Percentiles rank a stretch among this genome's conserved stretches.
Evolutionary conservation across 176 grass and related monocot species (phyloP).

Genomic region (Pharus latifolius): DNA sequence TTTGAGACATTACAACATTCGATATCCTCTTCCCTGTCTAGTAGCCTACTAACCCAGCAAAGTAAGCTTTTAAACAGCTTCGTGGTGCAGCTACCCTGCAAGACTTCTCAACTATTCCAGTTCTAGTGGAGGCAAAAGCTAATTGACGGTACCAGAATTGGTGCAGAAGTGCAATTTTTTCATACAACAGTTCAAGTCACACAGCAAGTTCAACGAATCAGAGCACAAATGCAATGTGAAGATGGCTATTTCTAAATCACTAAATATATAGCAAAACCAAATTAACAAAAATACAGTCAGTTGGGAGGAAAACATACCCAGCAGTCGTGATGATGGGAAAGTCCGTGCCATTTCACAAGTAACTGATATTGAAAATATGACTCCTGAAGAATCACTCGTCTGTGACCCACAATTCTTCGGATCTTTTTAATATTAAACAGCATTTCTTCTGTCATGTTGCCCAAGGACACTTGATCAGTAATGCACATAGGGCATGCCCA

Average conservation of each 20-base stretch:
- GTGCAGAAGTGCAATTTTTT: not conserved
- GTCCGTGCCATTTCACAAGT: conserved; percentile 53
- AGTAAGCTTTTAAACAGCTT: not conserved
- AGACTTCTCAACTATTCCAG: not conserved
- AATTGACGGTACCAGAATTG: not conserved
- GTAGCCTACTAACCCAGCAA: not conserved
- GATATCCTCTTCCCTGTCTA: not conserved
- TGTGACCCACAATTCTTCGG: conserved; percentile 45
- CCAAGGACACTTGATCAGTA: not conserved
- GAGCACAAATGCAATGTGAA: not conserved
- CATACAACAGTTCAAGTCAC: not conserved
- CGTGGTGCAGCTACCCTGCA: not conserved
- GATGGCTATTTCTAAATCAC: not conserved
- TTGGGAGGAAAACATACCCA: conserved; percentile 38
- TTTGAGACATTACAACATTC: not conserved
- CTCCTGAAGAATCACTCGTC: conserved; percentile 28
- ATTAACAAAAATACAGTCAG: not conserved
- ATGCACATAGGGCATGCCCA: conserved; percentile 36
- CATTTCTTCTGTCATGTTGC: not conserved
- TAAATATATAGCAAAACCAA: not conserved
- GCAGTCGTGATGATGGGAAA: conserved; percentile 64
- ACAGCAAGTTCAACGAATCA: not conserved
- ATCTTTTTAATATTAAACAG: conserved; percentile 29
- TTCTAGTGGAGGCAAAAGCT: not conserved
- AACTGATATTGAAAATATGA: conserved; percentile 36